phyloP scores from a whole-genome alignment of 208 protist genomes.

The Wallacemonas collosoma region DNA sequence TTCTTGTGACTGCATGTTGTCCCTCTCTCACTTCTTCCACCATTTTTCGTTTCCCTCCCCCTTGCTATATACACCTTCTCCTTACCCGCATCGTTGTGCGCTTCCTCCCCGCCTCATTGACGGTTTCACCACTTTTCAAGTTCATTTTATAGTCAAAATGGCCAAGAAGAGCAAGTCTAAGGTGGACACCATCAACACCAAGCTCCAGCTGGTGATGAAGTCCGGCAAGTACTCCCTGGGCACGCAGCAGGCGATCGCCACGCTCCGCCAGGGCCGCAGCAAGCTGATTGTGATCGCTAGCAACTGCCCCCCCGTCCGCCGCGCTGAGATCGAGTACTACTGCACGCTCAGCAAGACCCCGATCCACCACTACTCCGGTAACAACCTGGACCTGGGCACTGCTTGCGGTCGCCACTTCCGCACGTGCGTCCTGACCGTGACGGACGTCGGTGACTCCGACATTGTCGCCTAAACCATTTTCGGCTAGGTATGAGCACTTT shows the following conservation, averaged over 20 bases:
- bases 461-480: constrained; percentile 83
- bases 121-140: constrained; percentile 4
- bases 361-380: constrained; percentile 99
- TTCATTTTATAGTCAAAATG: constrained; percentile 56
- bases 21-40: not conserved
- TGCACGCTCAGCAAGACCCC: constrained; percentile 98
- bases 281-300: constrained; percentile 99
- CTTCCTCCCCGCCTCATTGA: not conserved
- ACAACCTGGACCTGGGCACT: constrained; percentile 99
- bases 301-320: constrained; percentile 98
- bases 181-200: constrained; percentile 98
- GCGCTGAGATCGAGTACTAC: constrained; percentile 99
- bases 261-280: constrained; percentile 95
- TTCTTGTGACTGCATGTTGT: not conserved
- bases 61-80: not conserved
- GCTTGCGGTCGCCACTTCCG: constrained; percentile 99
- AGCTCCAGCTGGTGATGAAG: constrained; percentile 99
- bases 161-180: constrained; percentile 96
- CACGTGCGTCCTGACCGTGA: constrained; percentile 97
- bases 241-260: constrained; percentile 97
- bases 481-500: constrained; percentile 14
- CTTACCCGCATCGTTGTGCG: not conserved
- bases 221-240: constrained; percentile 99
- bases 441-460: constrained; percentile 97
- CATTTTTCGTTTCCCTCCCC: not conserved